Evolutionary conservation across 2,329 filamentous ascomycete species (phyloP), one percentile per base, ranked within the genome.

Genomic region (Trichoderma sp.): DNA sequence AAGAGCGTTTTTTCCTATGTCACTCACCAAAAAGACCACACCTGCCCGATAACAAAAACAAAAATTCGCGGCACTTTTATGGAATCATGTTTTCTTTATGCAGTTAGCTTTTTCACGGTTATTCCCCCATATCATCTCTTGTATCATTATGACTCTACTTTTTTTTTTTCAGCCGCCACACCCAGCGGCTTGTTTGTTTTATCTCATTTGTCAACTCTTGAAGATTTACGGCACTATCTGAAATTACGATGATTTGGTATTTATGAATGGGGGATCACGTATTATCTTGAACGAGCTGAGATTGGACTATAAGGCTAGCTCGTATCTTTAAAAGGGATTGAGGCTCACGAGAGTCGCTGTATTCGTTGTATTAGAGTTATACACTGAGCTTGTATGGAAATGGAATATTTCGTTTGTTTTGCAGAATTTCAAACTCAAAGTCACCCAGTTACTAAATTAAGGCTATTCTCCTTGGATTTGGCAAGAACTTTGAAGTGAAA

Each of bases 71-170:
- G 67, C 64, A 33, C 45, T 76, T 77, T 63, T 73, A 56, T 74
- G 77, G 16, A 38, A 53, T 60, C 5, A 62, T 35, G n/a, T 21
- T 41, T 68, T 64, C 11, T 1, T 11, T 31, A 11, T 29, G 14
- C 29, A 56, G 29, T 38, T 50, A 27, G 0, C 4, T 35, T 8
- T 60, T 14, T 7, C 7, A 62, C 18, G 50, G 14, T 29, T 64
- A 62, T 31, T 75, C 53, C 66, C 75, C 66, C 62, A 67, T 67
- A 75, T 75, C 73, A 73, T 80, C 75, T 77, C 79, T 71, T 85
- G 84, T 85, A 84, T 78, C 79, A 84, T 75, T 84, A 84, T 76
- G 78, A 75, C 80, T 82, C 79, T 80, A 45, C 11, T 21, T 50
- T 68, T 27, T n/a, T 21, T 33, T 27, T n/a, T 21, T 33, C 6